Conservation (phyloP, 306 rosid species). For the Acacia crassicarpa region DNA sequence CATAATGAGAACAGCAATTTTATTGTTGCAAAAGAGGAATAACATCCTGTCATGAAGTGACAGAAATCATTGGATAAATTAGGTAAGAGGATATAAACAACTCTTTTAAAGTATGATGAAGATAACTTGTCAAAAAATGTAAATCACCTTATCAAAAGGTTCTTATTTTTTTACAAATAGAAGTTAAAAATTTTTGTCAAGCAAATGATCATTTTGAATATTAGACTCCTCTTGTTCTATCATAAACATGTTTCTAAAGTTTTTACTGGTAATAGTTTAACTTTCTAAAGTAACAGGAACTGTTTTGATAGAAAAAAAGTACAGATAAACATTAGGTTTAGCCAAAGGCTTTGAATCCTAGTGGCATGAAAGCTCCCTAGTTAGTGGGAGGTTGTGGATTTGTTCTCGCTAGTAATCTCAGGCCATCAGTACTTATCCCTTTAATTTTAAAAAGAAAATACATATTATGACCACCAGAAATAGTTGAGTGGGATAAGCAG, state of each 20-base stretch:
- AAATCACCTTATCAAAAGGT: neutral
- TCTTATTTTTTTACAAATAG: neutral
- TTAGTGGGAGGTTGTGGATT: too few species aligned
- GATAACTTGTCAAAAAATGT: neutral
- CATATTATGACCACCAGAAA: neutral
- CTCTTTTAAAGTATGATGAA: neutral
- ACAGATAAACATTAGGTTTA: neutral
- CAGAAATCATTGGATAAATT: neutral
- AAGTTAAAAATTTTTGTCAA: neutral
- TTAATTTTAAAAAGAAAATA: too few species aligned
- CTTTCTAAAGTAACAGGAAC: neutral
- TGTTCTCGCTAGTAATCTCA: too few species aligned
- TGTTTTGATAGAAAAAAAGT: neutral
- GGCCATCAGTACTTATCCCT: too few species aligned
- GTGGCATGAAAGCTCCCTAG: too few species aligned
- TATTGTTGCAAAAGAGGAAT: neutral
- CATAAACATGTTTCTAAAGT: neutral
- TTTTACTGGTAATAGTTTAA: neutral
- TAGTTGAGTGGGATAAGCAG: neutral
- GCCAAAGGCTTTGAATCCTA: neutral
- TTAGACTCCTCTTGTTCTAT: neutral
- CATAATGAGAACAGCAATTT: too few species aligned
- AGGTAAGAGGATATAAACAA: neutral
- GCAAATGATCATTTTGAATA: neutral
- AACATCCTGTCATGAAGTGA: neutral